phyloP scores from a whole-genome alignment of 495 filamentous ascomycete genomes.

The Hyaloscypha variabilis region DNA sequence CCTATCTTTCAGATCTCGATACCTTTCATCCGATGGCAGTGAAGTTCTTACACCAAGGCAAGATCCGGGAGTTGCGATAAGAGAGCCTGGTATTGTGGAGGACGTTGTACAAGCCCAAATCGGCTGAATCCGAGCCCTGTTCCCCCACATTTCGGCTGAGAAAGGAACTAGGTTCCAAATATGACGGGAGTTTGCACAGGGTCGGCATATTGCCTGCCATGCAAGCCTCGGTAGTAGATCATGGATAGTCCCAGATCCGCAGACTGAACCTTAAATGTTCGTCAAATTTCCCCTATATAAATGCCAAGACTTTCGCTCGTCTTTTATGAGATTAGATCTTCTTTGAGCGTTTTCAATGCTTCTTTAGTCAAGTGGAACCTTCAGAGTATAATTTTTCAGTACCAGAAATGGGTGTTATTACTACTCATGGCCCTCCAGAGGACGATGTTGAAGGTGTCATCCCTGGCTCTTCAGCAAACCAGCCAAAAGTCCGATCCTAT shows the following conservation, averaged over 20 bases:
- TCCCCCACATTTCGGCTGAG: neutral
- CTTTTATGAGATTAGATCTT: no score
- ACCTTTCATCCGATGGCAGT: neutral
- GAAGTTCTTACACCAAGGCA: neutral
- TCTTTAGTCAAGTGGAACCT: neutral
- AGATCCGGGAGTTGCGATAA: neutral
- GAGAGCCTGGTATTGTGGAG: neutral
- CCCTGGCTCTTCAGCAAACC: neutral
- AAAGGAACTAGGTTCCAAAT: neutral
- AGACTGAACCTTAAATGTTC: neutral
- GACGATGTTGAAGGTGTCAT: neutral
- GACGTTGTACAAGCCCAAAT: neutral
- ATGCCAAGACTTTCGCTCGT: no score
- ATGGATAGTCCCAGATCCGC: no score
- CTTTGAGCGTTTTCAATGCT: neutral
- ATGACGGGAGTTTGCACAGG: neutral
- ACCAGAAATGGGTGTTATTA: neutral
- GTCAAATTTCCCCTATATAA: neutral
- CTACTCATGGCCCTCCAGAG: neutral
- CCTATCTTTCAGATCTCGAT: neutral
- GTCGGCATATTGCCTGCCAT: neutral
- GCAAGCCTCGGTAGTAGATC: no score
- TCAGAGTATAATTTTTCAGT: neutral
- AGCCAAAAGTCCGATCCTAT: neutral
- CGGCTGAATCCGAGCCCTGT: neutral